Evolutionary conservation across 2,329 filamentous ascomycete species (phyloP), one percentile per base, ranked within the genome.

Genomic region (Aspergillus ustus): DNA sequence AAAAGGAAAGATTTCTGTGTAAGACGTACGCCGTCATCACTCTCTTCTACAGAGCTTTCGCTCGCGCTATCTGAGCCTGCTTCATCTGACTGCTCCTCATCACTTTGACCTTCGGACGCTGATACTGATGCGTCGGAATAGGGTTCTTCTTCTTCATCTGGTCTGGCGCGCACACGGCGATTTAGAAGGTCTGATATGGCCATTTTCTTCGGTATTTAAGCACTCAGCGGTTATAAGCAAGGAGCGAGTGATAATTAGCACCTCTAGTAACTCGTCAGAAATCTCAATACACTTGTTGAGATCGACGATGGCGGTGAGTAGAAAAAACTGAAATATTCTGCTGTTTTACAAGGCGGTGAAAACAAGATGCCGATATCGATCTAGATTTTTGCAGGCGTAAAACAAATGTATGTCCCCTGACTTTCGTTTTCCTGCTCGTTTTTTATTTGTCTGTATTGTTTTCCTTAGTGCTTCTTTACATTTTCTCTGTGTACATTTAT

Each of bases 91-190:
- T 29, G n/a, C 44, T 62, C 65, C 20, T 68, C 65, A 15, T 66
- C 64, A 52, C 52, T 67, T 1, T 58, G 63, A 48, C 67, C 54
- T n/a, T 66, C 69, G 7, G 70, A 70, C 8, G 61, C 66, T 25
- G 73, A 72, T 7, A 60, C 66, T 22, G 73, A 73, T 25, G 61
- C 67, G 20, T 73, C 70, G 1, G 71, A 75, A 49, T 73, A 72
- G 1, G 67, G 66, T 7, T 76, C 76, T 61, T 84, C 82, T 59
- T 83, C 74, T 19, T 79, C 76, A 15, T 76, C 77, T 40, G 71
- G 73, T 8, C 71, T 69, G 19, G 77, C 76, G 57, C 75, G 75
- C 60, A 82, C 73, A n/a, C 79, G 77, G 63, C 76, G 75, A 64
- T 79, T 78, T 22, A 81, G 70, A 11, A 71, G 68, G 56, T 75